phyloP scores from a whole-genome alignment of 495 filamentous ascomycete species.

The Lepidopterella palustris region DNA sequence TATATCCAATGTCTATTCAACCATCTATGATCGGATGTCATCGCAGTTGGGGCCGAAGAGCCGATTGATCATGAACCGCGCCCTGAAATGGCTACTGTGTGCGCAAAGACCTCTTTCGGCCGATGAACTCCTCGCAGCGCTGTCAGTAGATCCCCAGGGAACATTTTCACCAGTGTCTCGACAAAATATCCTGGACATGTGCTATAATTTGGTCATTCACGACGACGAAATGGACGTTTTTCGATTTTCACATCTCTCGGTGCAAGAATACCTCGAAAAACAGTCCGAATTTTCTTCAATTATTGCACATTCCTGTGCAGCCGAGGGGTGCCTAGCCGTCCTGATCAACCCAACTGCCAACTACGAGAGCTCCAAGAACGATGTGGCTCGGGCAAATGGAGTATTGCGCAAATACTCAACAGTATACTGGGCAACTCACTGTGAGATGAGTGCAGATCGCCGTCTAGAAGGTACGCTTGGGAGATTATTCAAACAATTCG shows the following conservation, averaged over 20 bases:
- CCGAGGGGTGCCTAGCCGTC: neutral
- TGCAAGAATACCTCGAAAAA: conserved; percentile 27
- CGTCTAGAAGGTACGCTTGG: neutral
- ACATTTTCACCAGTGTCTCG: conserved; percentile 11
- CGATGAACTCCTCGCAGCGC: neutral
- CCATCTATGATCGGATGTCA: conserved; percentile 18
- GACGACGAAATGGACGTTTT: conserved; percentile 29
- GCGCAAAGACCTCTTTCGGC: conserved; percentile 12
- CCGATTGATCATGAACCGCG: conserved; percentile 3
- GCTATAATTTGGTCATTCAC: conserved; percentile 29
- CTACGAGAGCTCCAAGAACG: neutral
- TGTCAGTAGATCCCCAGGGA: conserved; percentile 3
- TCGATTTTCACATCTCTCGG: conserved; percentile 33
- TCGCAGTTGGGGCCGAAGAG: neutral
- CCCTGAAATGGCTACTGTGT: conserved; percentile 24
- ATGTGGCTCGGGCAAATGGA: neutral
- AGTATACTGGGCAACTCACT: neutral
- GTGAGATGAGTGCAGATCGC: neutral
- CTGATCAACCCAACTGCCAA: neutral
- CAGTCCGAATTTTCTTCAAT: neutral
- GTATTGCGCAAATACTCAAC: neutral
- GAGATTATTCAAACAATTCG: neutral
- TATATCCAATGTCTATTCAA: conserved; percentile 23
- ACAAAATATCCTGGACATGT: conserved; percentile 19
- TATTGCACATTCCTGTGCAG: neutral